Evolutionary conservation across 371 early-diverging fungal species (phyloP).

Genomic region (Choanephora cucurbitarum): DNA sequence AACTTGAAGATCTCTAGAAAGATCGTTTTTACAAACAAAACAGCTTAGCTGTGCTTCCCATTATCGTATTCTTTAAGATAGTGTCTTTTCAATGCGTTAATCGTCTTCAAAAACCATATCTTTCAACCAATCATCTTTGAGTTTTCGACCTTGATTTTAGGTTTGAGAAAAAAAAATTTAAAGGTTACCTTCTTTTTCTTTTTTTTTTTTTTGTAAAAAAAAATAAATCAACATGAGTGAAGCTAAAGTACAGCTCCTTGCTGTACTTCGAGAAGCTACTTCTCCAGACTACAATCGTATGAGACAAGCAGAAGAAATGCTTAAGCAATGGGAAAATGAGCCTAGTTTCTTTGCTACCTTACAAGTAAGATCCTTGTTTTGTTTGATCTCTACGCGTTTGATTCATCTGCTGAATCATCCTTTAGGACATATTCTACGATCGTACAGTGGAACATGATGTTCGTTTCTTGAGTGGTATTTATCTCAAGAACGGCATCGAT

Average conservation of each 20-base stretch:
- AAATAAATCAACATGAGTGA: conserved; percentile 41
- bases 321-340: conserved; percentile 76
- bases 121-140: too few species aligned
- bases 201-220: background rate
- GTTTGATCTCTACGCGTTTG: background rate
- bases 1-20: too few species aligned
- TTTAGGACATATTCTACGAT: conserved; percentile 80
- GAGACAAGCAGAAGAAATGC: conserved; percentile 68
- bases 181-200: background rate
- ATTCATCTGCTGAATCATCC: background rate
- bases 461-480: conserved; percentile 80
- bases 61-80: too few species aligned
- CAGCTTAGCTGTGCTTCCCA: too few species aligned
- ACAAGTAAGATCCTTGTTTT: conserved; percentile 60
- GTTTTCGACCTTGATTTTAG: too few species aligned
- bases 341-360: conserved; percentile 75
- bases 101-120: too few species aligned
- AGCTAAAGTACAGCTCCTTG: conserved; percentile 57
- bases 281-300: conserved; percentile 70
- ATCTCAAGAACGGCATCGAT: conserved; percentile 88
- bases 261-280: conserved; percentile 64
- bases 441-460: conserved; percentile 58
- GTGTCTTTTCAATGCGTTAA: too few species aligned
- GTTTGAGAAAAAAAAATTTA: background rate
- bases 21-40: too few species aligned